Evolutionary conservation across 108 stramenopile genomes (phyloP).

Genomic region (Nitzschia sp.): DNA sequence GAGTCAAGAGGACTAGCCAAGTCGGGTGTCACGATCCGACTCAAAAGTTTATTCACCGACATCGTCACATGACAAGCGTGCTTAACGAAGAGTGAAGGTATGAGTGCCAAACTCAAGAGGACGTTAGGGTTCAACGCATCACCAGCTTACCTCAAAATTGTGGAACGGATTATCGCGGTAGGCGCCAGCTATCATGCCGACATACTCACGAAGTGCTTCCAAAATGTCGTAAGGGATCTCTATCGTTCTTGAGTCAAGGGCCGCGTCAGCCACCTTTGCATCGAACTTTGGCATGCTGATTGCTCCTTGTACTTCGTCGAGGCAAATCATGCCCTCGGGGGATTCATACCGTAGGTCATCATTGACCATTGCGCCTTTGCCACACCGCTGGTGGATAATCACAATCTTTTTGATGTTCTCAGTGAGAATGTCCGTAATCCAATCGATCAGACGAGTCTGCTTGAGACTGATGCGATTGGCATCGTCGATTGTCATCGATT

Average conservation of each 20-base stretch:
- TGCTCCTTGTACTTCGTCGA: constrained; percentile 22
- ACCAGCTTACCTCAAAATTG: constrained; percentile 48
- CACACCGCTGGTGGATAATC: background rate
- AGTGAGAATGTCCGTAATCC: constrained; percentile 11
- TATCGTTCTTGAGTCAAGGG: background rate
- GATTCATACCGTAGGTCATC: constrained; percentile 5
- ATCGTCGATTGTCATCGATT: background rate
- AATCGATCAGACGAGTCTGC: constrained; percentile 11
- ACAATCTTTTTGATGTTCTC: constrained; percentile 18
- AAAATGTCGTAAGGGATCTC: constrained; percentile 7
- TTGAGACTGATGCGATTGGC: background rate
- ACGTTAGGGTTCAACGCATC: background rate
- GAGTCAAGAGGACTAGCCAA: background rate
- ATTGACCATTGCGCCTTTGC: background rate
- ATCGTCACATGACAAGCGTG: constrained; percentile 14
- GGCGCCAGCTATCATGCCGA: constrained; percentile 23
- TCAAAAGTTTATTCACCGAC: constrained; percentile 14
- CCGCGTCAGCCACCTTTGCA: background rate
- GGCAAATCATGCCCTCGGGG: constrained; percentile 2
- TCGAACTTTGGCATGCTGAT: constrained; percentile 24
- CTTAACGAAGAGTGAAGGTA: background rate
- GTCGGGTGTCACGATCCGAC: background rate
- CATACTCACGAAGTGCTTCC: constrained; percentile 19
- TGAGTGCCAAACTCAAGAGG: background rate
- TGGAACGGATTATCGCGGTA: constrained; percentile 63